Conservation (phyloP, 2,329 filamentous ascomycete species). For the Fusarium graminum region DNA sequence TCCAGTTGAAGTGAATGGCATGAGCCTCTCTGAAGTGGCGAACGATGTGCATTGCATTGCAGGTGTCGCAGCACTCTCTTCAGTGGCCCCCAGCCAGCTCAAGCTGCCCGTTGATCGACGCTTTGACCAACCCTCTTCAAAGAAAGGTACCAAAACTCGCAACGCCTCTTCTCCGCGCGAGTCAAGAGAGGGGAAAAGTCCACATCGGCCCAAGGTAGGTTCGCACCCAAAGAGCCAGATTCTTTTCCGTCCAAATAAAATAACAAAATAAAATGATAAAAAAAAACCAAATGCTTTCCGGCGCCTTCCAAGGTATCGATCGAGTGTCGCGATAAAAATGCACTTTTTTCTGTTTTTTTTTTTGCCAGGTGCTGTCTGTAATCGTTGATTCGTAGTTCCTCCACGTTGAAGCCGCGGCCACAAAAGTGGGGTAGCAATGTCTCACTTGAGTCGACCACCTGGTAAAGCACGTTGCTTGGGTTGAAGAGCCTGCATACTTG, state of each 20-base stretch:
- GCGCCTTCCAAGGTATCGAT: slow-evolving; percentile 38
- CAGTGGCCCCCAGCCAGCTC: slow-evolving; percentile 19
- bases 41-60: slow-evolving; percentile 16
- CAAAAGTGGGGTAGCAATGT: slow-evolving; percentile 34
- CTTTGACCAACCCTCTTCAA: slow-evolving; percentile 12
- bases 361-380: slow-evolving; percentile 20
- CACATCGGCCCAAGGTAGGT: slow-evolving; percentile 39
- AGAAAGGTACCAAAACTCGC: slow-evolving; percentile 31
- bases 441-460: slow-evolving; percentile 33
- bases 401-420: slow-evolving; percentile 4
- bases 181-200: slow-evolving; percentile 17
- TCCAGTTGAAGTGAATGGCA: slow-evolving; percentile 11
- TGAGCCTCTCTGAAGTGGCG: slow-evolving; percentile 29
- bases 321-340: slow-evolving; percentile 27
- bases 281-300: slow-evolving; percentile 20
- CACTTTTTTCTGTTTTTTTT: slow-evolving; percentile 36
- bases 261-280: slow-evolving; percentile 3
- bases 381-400: slow-evolving; percentile 35
- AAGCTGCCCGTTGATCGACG: slow-evolving; percentile 24
- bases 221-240: slow-evolving; percentile 46
- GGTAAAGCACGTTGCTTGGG: slow-evolving; percentile 26
- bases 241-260: slow-evolving; percentile 41
- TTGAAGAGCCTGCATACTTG: slow-evolving; percentile 26
- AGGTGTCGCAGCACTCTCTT: slow-evolving; percentile 11
- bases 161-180: slow-evolving; percentile 15